These are phyloP conservation scores for Gossypium gossypioides DNA, from an alignment of 441 rosid species.

Conservation along the genomic window DNA sequence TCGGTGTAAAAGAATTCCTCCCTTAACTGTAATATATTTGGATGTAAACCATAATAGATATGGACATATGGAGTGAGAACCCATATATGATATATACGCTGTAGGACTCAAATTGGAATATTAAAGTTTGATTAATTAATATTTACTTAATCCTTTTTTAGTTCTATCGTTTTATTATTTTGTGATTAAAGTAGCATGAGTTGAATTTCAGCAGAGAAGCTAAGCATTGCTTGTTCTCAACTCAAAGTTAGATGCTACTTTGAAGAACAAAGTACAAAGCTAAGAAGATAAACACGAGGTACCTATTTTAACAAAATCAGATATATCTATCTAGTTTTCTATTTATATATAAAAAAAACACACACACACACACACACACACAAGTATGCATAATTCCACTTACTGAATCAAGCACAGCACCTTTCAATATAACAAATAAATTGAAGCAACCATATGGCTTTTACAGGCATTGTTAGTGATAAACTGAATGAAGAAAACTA, in stretches of 20 bases:
- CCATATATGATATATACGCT: too few relatives aligned
- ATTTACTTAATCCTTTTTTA: background rate
- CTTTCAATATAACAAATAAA: background rate
- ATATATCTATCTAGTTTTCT: background rate
- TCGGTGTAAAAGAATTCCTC: too few relatives aligned
- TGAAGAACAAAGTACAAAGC: background rate
- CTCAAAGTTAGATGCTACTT: background rate
- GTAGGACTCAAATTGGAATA: too few relatives aligned
- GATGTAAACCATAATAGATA: too few relatives aligned
- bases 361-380: too few relatives aligned
- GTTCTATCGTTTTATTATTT: background rate
- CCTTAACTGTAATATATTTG: too few relatives aligned
- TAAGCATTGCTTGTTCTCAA: background rate
- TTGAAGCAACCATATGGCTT: constrained; percentile 1
- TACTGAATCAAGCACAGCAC: background rate
- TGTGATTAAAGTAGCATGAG: background rate
- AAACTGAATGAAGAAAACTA: constrained; percentile 3
- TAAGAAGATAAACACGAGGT: background rate
- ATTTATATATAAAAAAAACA: background rate
- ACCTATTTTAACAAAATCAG: background rate
- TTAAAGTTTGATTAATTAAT: background rate
- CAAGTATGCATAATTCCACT: background rate
- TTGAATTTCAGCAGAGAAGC: background rate
- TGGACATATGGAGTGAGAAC: too few relatives aligned
- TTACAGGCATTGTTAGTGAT: constrained; percentile 4